phyloP scores from a whole-genome alignment of 2,329 filamentous ascomycete genomes.

The Fusarium incarnatum region DNA sequence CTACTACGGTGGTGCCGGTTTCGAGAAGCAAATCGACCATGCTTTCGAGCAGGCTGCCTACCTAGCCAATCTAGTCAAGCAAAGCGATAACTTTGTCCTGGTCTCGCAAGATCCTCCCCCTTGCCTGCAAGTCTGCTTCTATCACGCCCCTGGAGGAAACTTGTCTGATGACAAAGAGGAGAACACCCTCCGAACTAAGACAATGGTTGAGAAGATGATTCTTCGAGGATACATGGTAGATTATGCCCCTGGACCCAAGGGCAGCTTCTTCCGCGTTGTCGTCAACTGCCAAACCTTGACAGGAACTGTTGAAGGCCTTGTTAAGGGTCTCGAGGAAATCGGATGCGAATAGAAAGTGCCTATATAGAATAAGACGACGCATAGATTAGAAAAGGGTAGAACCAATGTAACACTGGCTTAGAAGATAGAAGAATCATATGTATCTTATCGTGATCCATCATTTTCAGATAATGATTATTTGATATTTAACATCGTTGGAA shows the following conservation, averaged over 20 bases:
- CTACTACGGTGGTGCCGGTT: conserved; percentile 85
- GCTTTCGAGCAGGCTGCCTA: conserved; percentile 79
- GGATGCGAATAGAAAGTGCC: conserved; percentile 45
- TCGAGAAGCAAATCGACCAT: conserved; percentile 74
- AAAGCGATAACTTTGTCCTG: conserved; percentile 72
- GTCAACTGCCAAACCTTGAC: conserved; percentile 67
- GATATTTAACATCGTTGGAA: too few species aligned
- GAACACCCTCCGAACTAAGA: conserved; percentile 63
- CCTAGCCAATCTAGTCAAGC: conserved; percentile 70
- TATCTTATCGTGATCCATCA: not conserved
- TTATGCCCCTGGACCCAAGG: conserved; percentile 67
- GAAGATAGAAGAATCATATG: not conserved
- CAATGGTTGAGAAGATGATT: conserved; percentile 62
- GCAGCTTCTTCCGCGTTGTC: conserved; percentile 70
- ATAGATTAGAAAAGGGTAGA: not conserved
- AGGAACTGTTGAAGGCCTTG: conserved; percentile 64
- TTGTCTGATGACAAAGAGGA: conserved; percentile 56
- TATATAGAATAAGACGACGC: not conserved
- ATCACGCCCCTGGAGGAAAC: conserved; percentile 72
- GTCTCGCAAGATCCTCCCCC: conserved; percentile 82
- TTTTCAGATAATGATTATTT: too few species aligned
- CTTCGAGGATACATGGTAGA: conserved; percentile 69
- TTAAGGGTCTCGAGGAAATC: conserved; percentile 64
- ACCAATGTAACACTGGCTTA: not conserved
- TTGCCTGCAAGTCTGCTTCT: conserved; percentile 96